Evolutionary conservation across 495 filamentous ascomycete species (phyloP), one percentile per base, ranked within the genome.

Genomic region (Penicillium flavigenum): DNA sequence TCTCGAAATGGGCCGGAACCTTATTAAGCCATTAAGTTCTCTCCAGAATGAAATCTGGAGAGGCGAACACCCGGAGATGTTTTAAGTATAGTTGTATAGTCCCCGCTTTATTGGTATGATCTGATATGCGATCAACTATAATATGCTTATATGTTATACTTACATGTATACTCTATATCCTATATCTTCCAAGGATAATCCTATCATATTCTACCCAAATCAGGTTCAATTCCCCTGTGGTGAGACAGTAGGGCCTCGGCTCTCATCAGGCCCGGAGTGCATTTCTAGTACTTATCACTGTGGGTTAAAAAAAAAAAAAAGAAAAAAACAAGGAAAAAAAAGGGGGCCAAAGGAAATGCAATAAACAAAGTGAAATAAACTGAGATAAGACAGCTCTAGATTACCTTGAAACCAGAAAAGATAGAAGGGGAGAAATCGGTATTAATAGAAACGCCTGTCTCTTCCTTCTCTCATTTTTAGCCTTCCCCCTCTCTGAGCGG

Each of bases 401-500:
- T 39, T 34, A 47, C 16, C 45, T 39, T 17, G 2, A 39, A 11
- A 41, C 14, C n/a, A 27, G 8, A 27, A 14, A 34, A 50, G 22
- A 34, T 43, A 43, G 47, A 17, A 53, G 22, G 50, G 22, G 48
- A 41, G 31, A 39, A 51, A 36, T 27, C 29, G 34, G 39, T 27
- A 36, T 56, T 17, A 48, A 38, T 27, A 51, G 45, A 36, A 63
- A 57, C 38, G 14, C 5, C 22, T 16, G 17, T 14, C 31, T 32
- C 27, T 32, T 20, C 17, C 31, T 42, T 46, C 45, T 41, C 26
- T 22, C 7, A 34, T 17, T 55, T 56, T 50, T 44, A 50, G 46
- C 46, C 39, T 46, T 39, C 27, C 46, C 34, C 49, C 48, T 61
- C 48, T 31, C 34, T 43, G 19, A 54, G 57, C 64, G 64, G 64